Base-by-base conservation (phyloP, 169 alveolate genomes). In the Babesia ovata region DNA sequence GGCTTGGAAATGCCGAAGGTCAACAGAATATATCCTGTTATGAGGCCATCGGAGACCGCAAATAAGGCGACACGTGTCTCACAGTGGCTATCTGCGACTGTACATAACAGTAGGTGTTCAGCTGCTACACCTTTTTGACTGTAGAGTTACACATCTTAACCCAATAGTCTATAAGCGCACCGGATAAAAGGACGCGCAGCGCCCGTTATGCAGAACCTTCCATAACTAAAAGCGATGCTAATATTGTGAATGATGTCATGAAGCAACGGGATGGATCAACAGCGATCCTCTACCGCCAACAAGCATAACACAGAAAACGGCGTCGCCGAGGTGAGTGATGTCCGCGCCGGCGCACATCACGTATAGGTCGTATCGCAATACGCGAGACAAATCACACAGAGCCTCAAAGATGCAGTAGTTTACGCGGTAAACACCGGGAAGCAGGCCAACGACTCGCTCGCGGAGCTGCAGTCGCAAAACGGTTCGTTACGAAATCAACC, bases 391-490 rank as follows among this genome's bases (percentile, higher is more conserved):
- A 71, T 71, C 17, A 24, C 70, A 1, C 39, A 71, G 59, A 79
- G 87, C 45, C 44, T 79, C 36, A 79, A 57, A 48, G 46, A 52
- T 50, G 70, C 87, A 2, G 59, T 79, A 22, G 7, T 77, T 21
- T 62, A 57, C 58, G 17, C 75, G 22, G 83, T 70, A 22, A 65
- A 69, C 52, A 65, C 87, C n/a, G 63, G 73, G 17, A 70, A 49
- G 45, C 67, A 52, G 12, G 76, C 83, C 28, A 72, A 53, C 28
- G 82, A 70, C 39, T 79, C 87, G 19, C 63, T 79, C 11, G 48
- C 57, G 11, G 83, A 79, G 13, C 87, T 79, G 13, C 78, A 70
- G 33, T 69, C 82, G 59, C 87, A 79, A 67, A 79, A 79, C 52
- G 87, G 87, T 79, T 12, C n/a, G 54, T 54, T 28, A 29, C 60